These are phyloP conservation scores for Xerocomus nothofagi DNA, from an alignment of 1,284 basidiomycete species.

Conservation along the genomic window DNA sequence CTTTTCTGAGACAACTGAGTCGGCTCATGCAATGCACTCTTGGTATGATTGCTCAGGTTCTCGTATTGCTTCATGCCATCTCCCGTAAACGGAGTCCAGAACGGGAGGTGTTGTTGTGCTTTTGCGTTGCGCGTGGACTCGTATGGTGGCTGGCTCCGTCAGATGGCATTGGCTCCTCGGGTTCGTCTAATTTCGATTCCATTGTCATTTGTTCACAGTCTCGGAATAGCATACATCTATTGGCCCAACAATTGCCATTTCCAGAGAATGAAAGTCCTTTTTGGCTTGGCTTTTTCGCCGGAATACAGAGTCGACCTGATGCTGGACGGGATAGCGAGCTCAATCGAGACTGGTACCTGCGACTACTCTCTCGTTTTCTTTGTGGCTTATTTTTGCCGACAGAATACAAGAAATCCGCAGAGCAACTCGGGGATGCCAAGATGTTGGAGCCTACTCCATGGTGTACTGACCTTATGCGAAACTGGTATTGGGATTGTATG, in stretches of 20 bases:
- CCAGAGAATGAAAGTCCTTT: conserved; percentile 38
- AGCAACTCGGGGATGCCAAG: conserved; percentile 29
- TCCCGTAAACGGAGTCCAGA: conserved; percentile 26
- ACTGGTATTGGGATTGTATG: conserved; percentile 40
- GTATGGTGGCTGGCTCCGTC: conserved; percentile 34
- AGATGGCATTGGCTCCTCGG: conserved; percentile 35
- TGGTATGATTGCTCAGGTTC: conserved; percentile 31
- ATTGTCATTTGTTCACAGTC: neutral
- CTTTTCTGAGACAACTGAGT: conserved; percentile 24
- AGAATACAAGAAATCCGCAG: conserved; percentile 40
- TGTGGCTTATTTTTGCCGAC: neutral
- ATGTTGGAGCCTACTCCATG: conserved; percentile 34
- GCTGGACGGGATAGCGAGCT: conserved; percentile 37
- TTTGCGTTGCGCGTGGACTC: conserved; percentile 30
- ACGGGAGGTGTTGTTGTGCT: conserved; percentile 25
- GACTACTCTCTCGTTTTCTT: neutral
- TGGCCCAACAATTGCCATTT: conserved; percentile 41
- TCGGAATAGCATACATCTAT: conserved; percentile 40
- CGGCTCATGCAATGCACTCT: conserved; percentile 28
- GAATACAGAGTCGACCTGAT: conserved; percentile 38
- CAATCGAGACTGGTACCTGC: conserved; percentile 32
- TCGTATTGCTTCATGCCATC: conserved; percentile 32
- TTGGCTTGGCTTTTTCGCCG: conserved; percentile 38
- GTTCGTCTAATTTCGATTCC: conserved; percentile 22
- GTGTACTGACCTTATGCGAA: conserved; percentile 27